Percentiles rank a stretch among this genome's conserved stretches.
These are phyloP conservation scores for Ophiostoma angusticollis DNA, from an alignment of 2,329 filamentous ascomycete species.

Conservation along the genomic window DNA sequence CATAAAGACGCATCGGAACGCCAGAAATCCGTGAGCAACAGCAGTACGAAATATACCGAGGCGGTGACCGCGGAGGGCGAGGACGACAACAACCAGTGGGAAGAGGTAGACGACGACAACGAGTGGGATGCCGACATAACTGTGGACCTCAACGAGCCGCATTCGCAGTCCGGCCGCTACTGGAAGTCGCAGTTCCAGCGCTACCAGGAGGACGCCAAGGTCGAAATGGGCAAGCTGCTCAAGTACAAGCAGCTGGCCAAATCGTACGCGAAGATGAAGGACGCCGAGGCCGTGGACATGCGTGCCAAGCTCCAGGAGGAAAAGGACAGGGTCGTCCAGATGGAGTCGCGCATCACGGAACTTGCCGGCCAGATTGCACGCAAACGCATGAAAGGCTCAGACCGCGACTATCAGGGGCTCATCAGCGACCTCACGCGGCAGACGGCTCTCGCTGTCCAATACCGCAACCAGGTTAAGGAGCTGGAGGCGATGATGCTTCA, in stretches of 20 bases:
- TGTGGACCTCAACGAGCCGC: constrained; percentile 58
- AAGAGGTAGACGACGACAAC: constrained; percentile 30
- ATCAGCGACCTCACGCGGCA: constrained; percentile 43
- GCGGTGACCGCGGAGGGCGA: constrained; percentile 10
- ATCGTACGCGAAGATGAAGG: constrained; percentile 66
- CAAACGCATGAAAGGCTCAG: constrained; percentile 24
- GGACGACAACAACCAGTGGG: constrained; percentile 39
- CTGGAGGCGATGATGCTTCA: constrained; percentile 40
- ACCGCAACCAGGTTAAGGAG: constrained; percentile 46
- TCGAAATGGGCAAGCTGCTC: constrained; percentile 64
- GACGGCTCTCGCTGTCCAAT: constrained; percentile 43
- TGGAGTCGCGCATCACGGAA: constrained; percentile 51
- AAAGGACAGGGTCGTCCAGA: constrained; percentile 47
- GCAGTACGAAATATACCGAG: no score
- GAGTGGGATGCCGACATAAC: constrained; percentile 46
- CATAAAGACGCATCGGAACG: not conserved
- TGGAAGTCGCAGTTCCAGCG: constrained; percentile 69
- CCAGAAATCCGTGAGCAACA: constrained; percentile 14
- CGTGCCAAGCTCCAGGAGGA: constrained; percentile 55
- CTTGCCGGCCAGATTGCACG: constrained; percentile 43
- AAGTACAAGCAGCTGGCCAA: constrained; percentile 71
- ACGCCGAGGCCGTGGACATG: constrained; percentile 55
- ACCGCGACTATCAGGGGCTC: constrained; percentile 33
- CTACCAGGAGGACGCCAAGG: constrained; percentile 59
- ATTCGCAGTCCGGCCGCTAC: constrained; percentile 62